A percentile compares a stretch with the other conserved stretches of the same genome.
These are phyloP conservation scores for Dactylellina parvicollis DNA, from an alignment of 2,329 filamentous ascomycete species.

Conservation along the genomic window DNA sequence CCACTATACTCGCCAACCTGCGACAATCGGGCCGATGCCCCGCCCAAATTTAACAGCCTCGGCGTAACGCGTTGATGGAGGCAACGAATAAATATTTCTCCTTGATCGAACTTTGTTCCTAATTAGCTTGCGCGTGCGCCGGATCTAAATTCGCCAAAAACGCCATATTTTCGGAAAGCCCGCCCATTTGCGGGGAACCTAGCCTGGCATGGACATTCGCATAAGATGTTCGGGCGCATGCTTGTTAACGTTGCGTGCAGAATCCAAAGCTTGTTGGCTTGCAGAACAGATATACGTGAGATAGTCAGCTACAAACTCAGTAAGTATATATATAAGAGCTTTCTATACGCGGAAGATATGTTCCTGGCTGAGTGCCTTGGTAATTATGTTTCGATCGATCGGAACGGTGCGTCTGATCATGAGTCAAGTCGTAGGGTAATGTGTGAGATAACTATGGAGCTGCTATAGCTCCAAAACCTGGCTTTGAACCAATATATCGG, in stretches of 20 bases:
- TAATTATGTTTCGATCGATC: not conserved
- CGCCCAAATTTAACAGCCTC: slow-evolving; percentile 2
- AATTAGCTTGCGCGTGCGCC: not conserved
- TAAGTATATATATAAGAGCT: not conserved
- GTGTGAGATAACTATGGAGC: too few species aligned
- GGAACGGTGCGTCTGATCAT: too few species aligned
- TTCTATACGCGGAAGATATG: not conserved
- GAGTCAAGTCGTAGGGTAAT: too few species aligned
- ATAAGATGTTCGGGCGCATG: not conserved
- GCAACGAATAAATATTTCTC: slow-evolving; percentile 10
- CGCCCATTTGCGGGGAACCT: slow-evolving; percentile 38
- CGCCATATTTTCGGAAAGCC: not conserved
- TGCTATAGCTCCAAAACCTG: too few species aligned
- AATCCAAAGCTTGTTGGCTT: slow-evolving; percentile 19
- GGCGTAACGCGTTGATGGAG: too few species aligned
- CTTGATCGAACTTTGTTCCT: not conserved
- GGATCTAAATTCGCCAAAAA: not conserved
- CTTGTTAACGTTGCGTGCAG: not conserved
- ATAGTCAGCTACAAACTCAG: not conserved
- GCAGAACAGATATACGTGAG: not conserved
- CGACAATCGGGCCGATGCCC: slow-evolving; percentile 19
- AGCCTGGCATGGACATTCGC: not conserved
- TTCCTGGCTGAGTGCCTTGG: not conserved
- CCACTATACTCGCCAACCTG: not conserved
- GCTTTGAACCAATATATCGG: too few species aligned